Conservation (phyloP, 2,329 filamentous ascomycete species). For the Stagonosporopsis vannaccii region DNA sequence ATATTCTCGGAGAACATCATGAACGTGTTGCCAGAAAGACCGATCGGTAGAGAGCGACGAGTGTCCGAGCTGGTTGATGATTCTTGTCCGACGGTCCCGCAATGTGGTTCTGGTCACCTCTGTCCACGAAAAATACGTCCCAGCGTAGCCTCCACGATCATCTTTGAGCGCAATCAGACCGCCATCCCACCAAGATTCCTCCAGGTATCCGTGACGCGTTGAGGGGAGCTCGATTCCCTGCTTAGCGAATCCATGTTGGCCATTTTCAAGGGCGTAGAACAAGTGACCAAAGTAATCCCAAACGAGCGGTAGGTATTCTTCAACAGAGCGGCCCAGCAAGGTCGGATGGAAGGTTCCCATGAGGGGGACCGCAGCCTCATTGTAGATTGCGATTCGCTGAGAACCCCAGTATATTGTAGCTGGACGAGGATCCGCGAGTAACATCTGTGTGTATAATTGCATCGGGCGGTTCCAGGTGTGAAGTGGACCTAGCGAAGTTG, state of each 20-base stretch:
- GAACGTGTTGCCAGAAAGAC: conserved; percentile 8
- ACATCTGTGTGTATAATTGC: conserved; percentile 7
- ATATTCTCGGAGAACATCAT: conserved; percentile 1
- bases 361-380: conserved; percentile 6
- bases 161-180: conserved; percentile 7
- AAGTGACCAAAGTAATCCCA: conserved; percentile 4
- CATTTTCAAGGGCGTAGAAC: conserved; percentile 1
- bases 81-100: conserved; percentile 5
- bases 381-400: conserved; percentile 10
- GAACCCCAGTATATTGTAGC: conserved; percentile 16
- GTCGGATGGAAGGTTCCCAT: conserved; percentile 3
- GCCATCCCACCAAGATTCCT: conserved; percentile 13
- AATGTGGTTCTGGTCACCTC: conserved; percentile 2
- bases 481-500: conserved; percentile 2
- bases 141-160: conserved; percentile 7
- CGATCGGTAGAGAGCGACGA: neutral
- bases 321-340: conserved; percentile 4
- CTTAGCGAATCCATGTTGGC: neutral
- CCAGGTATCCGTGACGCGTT: conserved; percentile 4
- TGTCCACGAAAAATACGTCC: conserved; percentile 10
- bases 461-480: conserved; percentile 7
- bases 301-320: neutral
- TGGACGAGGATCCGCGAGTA: conserved; percentile 7
- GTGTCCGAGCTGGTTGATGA: conserved; percentile 4
- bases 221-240: conserved; percentile 2